phyloP scores from a whole-genome alignment of 345 rosid species.

The Ricinus communis region DNA sequence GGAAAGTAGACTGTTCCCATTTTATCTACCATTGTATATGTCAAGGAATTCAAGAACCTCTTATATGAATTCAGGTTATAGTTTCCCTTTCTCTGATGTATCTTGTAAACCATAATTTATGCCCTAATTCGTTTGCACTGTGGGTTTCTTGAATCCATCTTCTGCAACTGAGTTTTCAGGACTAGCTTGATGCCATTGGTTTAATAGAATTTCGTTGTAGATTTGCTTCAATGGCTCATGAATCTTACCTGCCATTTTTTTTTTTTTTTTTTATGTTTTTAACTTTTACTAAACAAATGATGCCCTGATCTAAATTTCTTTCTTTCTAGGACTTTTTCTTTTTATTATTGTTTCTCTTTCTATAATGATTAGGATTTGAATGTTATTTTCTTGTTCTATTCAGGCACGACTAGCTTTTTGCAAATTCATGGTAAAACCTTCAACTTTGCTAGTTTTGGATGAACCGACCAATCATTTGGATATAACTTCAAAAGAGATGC shows the following conservation, averaged over 20 bases:
- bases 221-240: not conserved
- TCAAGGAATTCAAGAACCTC: too few species aligned
- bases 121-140: not conserved
- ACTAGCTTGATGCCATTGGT: not conserved
- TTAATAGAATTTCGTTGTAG: not conserved
- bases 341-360: not conserved
- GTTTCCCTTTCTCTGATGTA: not conserved
- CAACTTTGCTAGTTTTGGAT: conserved; percentile 77
- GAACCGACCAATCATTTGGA: conserved; percentile 97
- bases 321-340: too few species aligned
- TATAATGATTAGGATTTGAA: conserved; percentile 5
- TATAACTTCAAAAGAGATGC: conserved; percentile 98
- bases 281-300: too few species aligned
- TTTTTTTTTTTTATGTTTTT: too few species aligned
- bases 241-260: not conserved
- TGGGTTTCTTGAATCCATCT: not conserved
- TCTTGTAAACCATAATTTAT: not conserved
- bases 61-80: not conserved
- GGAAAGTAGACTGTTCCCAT: not conserved
- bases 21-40: not conserved
- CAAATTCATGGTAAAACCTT: conserved; percentile 93
- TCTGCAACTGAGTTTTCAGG: not conserved
- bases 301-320: too few species aligned
- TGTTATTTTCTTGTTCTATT: conserved; percentile 16
- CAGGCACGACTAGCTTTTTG: conserved; percentile 98